Evolutionary conservation across 495 filamentous ascomycete genomes (phyloP).

Genomic region (Xylaria castorea): DNA sequence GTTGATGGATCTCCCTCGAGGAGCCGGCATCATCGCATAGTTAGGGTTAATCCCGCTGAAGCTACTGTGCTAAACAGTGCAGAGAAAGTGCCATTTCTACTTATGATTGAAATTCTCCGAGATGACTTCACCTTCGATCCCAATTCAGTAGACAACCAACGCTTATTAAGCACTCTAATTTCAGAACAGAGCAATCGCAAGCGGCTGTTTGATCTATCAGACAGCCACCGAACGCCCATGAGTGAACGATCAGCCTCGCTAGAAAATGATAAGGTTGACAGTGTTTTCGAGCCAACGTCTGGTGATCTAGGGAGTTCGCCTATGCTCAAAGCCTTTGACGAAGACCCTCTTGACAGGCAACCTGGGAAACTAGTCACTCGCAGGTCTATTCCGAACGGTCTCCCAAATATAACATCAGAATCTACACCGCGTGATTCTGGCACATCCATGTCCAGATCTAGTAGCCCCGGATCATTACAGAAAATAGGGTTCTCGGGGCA

Average conservation of each 20-base stretch:
- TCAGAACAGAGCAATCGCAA: slow-evolving; percentile 66
- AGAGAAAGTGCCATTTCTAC: slow-evolving; percentile 76
- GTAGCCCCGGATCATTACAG: slow-evolving; percentile 61
- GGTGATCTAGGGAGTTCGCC: slow-evolving; percentile 75
- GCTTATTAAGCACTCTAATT: slow-evolving; percentile 64
- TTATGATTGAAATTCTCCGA: slow-evolving; percentile 76
- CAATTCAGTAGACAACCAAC: slow-evolving; percentile 67
- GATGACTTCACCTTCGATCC: slow-evolving; percentile 81
- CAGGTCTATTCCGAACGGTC: slow-evolving; percentile 57
- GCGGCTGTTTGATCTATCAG: slow-evolving; percentile 72
- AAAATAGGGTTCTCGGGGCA: slow-evolving; percentile 57
- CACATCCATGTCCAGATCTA: slow-evolving; percentile 63
- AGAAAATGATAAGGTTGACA: slow-evolving; percentile 59
- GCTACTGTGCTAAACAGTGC: slow-evolving; percentile 80
- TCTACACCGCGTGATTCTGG: slow-evolving; percentile 64
- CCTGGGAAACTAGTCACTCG: slow-evolving; percentile 32
- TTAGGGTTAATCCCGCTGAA: slow-evolving; percentile 77
- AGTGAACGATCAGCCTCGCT: slow-evolving; percentile 48
- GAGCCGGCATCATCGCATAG: slow-evolving; percentile 75
- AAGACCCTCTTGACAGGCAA: slow-evolving; percentile 39
- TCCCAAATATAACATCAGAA: slow-evolving; percentile 47
- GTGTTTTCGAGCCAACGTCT: slow-evolving; percentile 74
- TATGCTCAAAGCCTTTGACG: slow-evolving; percentile 61
- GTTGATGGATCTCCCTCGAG: slow-evolving; percentile 67
- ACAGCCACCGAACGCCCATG: slow-evolving; percentile 50